These are phyloP conservation scores for Hypoxylon sp. DNA, from an alignment of 2,329 filamentous ascomycete species.

Conservation along the genomic window DNA sequence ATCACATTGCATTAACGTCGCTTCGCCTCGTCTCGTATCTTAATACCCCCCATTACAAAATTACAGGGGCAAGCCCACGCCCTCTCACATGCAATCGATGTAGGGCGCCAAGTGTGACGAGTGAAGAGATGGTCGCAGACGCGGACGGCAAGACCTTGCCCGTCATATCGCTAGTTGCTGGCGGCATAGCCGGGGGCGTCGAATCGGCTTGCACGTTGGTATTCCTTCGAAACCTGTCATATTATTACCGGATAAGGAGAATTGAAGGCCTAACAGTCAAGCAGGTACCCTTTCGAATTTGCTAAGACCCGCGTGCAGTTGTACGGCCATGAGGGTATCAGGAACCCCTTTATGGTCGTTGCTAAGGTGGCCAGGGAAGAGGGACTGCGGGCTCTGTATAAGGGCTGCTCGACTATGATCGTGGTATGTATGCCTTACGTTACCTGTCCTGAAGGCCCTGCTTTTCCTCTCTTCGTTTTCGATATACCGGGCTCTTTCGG, in stretches of 20 bases:
- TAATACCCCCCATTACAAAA: neutral
- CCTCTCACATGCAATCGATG: constrained; percentile 4
- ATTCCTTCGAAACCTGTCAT: neutral
- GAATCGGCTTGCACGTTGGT: constrained; percentile 51
- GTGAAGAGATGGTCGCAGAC: constrained; percentile 46
- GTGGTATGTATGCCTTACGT: constrained; percentile 52
- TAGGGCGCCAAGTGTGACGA: neutral
- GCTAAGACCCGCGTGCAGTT: constrained; percentile 73
- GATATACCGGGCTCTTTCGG: neutral
- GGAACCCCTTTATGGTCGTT: constrained; percentile 70
- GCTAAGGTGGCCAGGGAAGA: constrained; percentile 67
- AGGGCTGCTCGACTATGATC: constrained; percentile 66
- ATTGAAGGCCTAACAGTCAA: neutral
- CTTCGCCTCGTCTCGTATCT: constrained; percentile 10
- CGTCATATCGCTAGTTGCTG: constrained; percentile 49
- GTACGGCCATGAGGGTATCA: constrained; percentile 56
- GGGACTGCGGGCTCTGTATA: constrained; percentile 69
- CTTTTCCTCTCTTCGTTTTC: neutral
- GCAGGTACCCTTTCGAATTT: constrained; percentile 71
- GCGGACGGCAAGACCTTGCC: constrained; percentile 47
- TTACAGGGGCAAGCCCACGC: neutral
- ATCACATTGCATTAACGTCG: constrained; percentile 13
- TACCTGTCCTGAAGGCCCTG: neutral
- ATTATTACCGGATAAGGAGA: neutral
- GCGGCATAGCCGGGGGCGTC: constrained; percentile 52